Base-by-base conservation (phyloP, 192 early-diverging fungal species). In the Ambispora gerdemannii region DNA sequence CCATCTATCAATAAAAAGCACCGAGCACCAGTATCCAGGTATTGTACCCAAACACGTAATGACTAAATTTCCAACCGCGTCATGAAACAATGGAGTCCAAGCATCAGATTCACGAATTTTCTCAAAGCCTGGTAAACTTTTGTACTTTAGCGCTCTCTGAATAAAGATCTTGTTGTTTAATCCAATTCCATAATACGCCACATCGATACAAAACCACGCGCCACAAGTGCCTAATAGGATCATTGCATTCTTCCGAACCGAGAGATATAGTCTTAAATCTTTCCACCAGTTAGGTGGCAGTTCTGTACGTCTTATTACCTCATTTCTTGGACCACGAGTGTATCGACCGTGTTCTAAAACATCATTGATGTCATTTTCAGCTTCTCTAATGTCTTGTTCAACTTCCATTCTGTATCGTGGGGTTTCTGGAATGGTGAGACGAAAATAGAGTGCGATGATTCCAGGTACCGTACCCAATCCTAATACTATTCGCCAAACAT, bases 21-120 rank as follows among this genome's bases (percentile, higher is more conserved):
- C 93, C 2, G 91, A 80, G 76, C 97, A 82, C 92, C 92, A 96
- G 88, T 97, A 97, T 50, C 97, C 97, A 32, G 97, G 97, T 7
- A 99, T 84, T 31, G 88, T 88, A 53, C 92, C 92, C 17, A 92
- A 82, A 19, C 91, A 65, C 50, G 92, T 92, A 76, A 99, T 89
- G 72, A 95, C 95, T 72, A 95, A 84, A 84, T 91, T 95, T 66
- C 97, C 97, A 72, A 94, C 78, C 25, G 92, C 78, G 38, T 83
- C 87, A 77, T 88, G 87, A 81, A 81, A 88, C 62, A 89, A 81
- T 32, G 87, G 78, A 56, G 33, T 10, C 28, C 24, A 69, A 0
- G 68, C 1, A 38, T 2, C 70, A 8, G 34, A 15, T 43, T 43
- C 6, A 6, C 15, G 38, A 15, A 15, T 43, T 43, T 10, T 43